phyloP scores from a whole-genome alignment of 345 rosid genomes.

The Trapa bicornis region DNA sequence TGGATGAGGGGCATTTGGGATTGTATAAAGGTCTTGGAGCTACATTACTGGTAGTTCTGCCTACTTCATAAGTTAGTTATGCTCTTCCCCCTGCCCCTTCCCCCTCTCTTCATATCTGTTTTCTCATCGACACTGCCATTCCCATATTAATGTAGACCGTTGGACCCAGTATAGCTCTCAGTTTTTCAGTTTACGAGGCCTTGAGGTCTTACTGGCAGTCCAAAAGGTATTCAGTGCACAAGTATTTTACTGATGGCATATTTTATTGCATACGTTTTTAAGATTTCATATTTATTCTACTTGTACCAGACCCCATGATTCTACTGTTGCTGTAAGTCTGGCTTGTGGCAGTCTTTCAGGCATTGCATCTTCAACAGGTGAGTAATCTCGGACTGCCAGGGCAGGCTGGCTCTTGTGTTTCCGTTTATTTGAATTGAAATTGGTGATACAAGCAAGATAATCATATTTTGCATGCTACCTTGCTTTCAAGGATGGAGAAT shows the following conservation, averaged over 20 bases:
- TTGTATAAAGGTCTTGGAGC: conserved; percentile 92
- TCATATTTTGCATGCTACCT: background rate
- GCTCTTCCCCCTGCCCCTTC: background rate
- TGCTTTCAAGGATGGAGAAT: background rate
- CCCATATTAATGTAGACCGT: conserved; percentile 49
- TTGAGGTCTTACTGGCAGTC: conserved; percentile 73
- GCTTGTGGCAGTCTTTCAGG: conserved; percentile 98
- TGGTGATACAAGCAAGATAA: background rate
- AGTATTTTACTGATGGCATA: background rate
- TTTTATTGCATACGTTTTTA: background rate
- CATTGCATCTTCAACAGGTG: conserved; percentile 94
- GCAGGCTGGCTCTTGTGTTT: background rate
- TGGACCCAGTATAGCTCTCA: conserved; percentile 86
- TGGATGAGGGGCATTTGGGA: conserved; percentile 72
- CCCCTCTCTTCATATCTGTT: background rate
- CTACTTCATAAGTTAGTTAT: background rate
- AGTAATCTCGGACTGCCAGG: conserved; percentile 10
- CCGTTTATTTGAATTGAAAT: background rate
- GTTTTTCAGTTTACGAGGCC: conserved; percentile 78
- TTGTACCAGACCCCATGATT: conserved; percentile 61
- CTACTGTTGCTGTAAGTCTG: conserved; percentile 53
- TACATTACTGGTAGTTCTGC: conserved; percentile 53
- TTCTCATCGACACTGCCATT: background rate
- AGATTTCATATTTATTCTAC: background rate
- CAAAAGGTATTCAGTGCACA: conserved; percentile 36